Base-by-base conservation (phyloP, 345 rosid species). In the Camelina laxa region DNA sequence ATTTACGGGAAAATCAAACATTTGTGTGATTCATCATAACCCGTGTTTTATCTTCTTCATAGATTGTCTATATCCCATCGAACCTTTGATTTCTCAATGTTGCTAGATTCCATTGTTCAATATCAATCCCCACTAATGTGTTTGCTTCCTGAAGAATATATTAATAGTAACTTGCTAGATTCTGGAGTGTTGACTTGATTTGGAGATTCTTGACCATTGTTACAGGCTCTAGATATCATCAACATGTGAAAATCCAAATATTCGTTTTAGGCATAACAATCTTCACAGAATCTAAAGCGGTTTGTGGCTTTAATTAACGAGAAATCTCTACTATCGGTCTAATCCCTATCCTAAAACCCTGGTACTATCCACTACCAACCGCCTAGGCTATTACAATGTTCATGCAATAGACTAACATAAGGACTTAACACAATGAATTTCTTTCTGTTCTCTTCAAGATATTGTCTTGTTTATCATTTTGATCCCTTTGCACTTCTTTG, bases 161-260 rank as follows among this genome's bases (percentile, higher is more conserved):
- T 5, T 50, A 44, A 51, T 62, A 45, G 50, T 45, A 14, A 27
- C 39, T 66, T 66, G 51, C 60, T 65, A 36, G 54, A 48, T 66
- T 15, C 60, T 57, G 16, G 24, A 65, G 66, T 47, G 53, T 13
- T 49, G 22, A 60, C 60, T 60, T 61, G 9, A 21, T 61, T 24
- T 11, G 16, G 50, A 61, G 68, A 15, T 33, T 36, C 6, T 69
- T 12, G 12, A 17, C 21, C 22, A 45, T 58, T 58, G 45, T 45
- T 19, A 16, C 65, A 6, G 47, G 56, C 44, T 70, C 35, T 57
- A 57, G 30, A 20, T 47, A 38, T 10, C 41, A 38, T 38, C 41
- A 9, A 38, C 41, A 36, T 36, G 41, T 38, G 41, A 38, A 38
- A 38, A 38, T 38, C 41, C 41, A 38, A 38, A 38, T 38, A 38